Evolutionary conservation across 1,284 basidiomycete species (phyloP).

Genomic region (Pterulicium gracile): DNA sequence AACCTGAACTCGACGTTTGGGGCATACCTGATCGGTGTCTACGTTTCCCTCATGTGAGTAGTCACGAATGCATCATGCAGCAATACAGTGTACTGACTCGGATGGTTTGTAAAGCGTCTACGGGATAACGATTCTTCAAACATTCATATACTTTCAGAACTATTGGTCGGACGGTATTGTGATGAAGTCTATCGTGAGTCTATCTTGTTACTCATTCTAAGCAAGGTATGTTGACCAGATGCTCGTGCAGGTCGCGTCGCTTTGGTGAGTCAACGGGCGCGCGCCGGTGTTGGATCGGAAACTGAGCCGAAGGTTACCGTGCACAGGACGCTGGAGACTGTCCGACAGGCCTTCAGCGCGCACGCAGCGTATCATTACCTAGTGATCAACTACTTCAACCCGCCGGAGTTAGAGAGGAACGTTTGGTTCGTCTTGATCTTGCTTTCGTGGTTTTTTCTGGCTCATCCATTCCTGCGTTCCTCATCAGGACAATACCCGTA

Average conservation of each 20-base stretch:
- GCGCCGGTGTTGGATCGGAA: too few relatives aligned
- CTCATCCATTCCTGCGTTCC: not conserved
- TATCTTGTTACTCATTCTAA: not conserved
- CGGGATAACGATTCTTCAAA: not conserved
- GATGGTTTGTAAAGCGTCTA: not conserved
- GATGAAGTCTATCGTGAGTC: not conserved
- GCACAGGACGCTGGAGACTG: not conserved
- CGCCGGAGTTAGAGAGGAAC: not conserved
- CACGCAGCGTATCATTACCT: not conserved
- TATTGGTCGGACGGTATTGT: not conserved
- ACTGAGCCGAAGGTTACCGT: not conserved
- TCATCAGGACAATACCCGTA: not conserved
- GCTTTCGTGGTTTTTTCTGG: not conserved
- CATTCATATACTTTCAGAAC: not conserved
- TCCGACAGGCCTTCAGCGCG: not conserved
- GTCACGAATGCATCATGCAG: too few relatives aligned
- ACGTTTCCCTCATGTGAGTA: not conserved
- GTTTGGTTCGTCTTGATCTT: not conserved
- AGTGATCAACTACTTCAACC: conserved; percentile 1
- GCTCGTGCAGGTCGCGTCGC: not conserved
- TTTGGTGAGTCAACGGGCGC: not conserved
- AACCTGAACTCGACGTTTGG: not conserved
- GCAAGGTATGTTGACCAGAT: not conserved
- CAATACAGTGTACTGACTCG: too few relatives aligned
- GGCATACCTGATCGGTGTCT: not conserved